Evolutionary conservation across 495 filamentous ascomycete genomes (phyloP).

Genomic region (Penicillium antarcticum): DNA sequence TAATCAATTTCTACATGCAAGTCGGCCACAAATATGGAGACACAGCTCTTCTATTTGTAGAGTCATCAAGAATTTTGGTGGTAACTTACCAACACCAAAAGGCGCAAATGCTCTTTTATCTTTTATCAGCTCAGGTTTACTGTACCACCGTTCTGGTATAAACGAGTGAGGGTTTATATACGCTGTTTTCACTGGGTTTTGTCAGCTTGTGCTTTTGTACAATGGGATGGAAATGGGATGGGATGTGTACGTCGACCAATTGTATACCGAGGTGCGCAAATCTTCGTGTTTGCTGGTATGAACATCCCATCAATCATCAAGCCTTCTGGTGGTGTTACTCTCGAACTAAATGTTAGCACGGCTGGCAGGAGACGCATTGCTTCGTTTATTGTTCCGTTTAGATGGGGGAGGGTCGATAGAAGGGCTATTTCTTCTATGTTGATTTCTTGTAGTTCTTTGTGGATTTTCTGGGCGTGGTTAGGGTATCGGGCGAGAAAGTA

Average conservation of each 20-base stretch:
- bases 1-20: not conserved
- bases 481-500: conserved; percentile 33
- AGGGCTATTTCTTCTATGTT: not conserved
- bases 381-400: conserved; percentile 50
- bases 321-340: conserved; percentile 44
- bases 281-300: conserved; percentile 44
- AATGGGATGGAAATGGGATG: not conserved
- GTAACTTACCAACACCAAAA: conserved; percentile 37
- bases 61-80: too few relatives aligned
- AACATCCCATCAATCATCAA: conserved; percentile 42
- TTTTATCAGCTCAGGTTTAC: conserved; percentile 25
- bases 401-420: conserved; percentile 8
- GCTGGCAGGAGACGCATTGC: conserved; percentile 44
- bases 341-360: conserved; percentile 24
- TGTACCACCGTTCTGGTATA: conserved; percentile 51
- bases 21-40: not conserved
- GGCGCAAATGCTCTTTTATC: conserved; percentile 47
- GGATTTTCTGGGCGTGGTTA: conserved; percentile 14
- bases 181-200: conserved; percentile 3
- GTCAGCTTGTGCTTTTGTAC: too few relatives aligned
- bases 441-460: conserved; percentile 6
- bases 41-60: too few relatives aligned
- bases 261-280: conserved; percentile 30
- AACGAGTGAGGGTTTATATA: conserved; percentile 22
- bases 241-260: conserved; percentile 25